These are phyloP conservation scores for Cryptococcus sp. DNA, from an alignment of 1,284 basidiomycete genomes.

Conservation along the genomic window DNA sequence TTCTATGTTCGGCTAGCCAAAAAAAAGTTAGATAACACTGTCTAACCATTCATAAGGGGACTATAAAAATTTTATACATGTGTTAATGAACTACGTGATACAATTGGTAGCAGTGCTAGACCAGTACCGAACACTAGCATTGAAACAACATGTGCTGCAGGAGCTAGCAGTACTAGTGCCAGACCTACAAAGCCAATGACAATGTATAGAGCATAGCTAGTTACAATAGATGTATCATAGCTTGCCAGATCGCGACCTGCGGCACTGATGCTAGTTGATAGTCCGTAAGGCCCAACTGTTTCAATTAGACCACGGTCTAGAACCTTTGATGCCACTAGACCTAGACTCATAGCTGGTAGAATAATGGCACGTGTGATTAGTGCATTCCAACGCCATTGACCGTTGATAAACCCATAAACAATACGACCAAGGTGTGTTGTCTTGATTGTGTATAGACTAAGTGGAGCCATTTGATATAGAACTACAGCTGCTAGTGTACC, in stretches of 20 bases:
- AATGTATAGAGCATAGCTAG: not conserved
- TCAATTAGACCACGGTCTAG: slow-evolving; percentile 38
- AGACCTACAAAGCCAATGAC: not conserved
- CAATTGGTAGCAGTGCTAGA: no score
- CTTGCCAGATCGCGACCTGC: slow-evolving; percentile 9
- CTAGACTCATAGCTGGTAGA: slow-evolving; percentile 21
- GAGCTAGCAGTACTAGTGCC: not conserved
- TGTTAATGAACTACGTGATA: no score
- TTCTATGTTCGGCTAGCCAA: no score
- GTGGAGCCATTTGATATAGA: slow-evolving; percentile 27
- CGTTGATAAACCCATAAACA: slow-evolving; percentile 35
- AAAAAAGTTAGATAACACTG: no score
- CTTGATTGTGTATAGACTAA: slow-evolving; percentile 31
- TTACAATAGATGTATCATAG: not conserved
- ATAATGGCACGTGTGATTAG: slow-evolving; percentile 29
- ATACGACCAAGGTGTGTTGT: slow-evolving; percentile 22
- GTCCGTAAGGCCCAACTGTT: slow-evolving; percentile 34
- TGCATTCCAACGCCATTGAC: slow-evolving; percentile 33
- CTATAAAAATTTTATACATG: no score
- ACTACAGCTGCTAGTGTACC: slow-evolving; percentile 29
- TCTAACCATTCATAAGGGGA: no score
- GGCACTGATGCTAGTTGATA: slow-evolving; percentile 25
- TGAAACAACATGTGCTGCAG: not conserved
- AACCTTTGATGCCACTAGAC: slow-evolving; percentile 25
- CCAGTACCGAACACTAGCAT: no score